Evolutionary conservation across 768 basidiomycete species (phyloP).

Genomic region (Leucocoprinus sp.): DNA sequence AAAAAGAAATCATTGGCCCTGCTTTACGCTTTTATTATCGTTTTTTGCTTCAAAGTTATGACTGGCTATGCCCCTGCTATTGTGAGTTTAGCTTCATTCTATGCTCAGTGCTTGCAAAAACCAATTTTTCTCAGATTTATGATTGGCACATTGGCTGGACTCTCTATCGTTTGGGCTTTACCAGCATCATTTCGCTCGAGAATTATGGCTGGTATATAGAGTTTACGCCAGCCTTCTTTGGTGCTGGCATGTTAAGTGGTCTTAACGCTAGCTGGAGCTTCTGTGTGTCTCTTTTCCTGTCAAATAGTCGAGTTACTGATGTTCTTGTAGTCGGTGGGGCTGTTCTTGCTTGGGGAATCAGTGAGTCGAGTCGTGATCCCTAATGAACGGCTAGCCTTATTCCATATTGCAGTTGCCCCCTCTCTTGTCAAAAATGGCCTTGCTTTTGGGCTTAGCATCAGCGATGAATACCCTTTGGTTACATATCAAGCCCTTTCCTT

Average conservation of each 20-base stretch:
- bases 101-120: neutral
- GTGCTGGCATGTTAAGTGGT: slow-evolving; percentile 51
- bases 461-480: slow-evolving; percentile 33
- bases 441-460: slow-evolving; percentile 32
- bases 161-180: slow-evolving; percentile 50
- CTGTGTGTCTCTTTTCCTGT: slow-evolving; percentile 26
- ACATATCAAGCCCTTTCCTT: slow-evolving; percentile 40
- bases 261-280: slow-evolving; percentile 52
- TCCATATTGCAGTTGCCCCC: slow-evolving; percentile 34
- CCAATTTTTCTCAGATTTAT: slow-evolving; percentile 27
- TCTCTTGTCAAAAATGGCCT: slow-evolving; percentile 43
- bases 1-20: slow-evolving; percentile 49
- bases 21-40: slow-evolving; percentile 34
- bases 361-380: slow-evolving; percentile 20
- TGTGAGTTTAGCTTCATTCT: slow-evolving; percentile 20
- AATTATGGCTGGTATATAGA: slow-evolving; percentile 52
- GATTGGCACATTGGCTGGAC: slow-evolving; percentile 64
- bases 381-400: neutral
- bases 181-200: slow-evolving; percentile 48
- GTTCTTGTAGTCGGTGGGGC: slow-evolving; percentile 36
- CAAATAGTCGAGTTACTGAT: neutral
- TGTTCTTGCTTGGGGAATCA: slow-evolving; percentile 55
- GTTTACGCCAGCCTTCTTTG: slow-evolving; percentile 51
- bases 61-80: slow-evolving; percentile 55
- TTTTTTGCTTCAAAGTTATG: slow-evolving; percentile 46